Percentiles rank a stretch among this genome's conserved stretches.
Evolutionary conservation across 768 basidiomycete genomes (phyloP).

Genomic region (Leccinum boreale): DNA sequence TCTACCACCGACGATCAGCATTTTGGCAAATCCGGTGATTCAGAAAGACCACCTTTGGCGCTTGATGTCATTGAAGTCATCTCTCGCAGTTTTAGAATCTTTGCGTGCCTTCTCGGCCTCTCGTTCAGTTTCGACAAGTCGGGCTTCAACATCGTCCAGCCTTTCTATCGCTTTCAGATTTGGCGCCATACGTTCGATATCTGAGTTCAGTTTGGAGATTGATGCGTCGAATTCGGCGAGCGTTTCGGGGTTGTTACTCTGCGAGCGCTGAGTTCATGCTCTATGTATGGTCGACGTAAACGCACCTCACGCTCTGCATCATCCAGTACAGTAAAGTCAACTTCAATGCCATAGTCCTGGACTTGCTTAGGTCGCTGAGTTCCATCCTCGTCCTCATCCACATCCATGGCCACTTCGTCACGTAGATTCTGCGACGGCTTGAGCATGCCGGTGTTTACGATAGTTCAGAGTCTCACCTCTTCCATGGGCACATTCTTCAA

Average conservation of each 20-base stretch:
- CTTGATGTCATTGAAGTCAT: conserved; percentile 87
- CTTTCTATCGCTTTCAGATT: conserved; percentile 96
- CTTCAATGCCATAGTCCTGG: conserved; percentile 84
- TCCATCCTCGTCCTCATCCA: conserved; percentile 84
- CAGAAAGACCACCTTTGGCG: conserved; percentile 56
- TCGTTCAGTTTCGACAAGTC: conserved; percentile 83
- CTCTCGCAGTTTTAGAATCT: conserved; percentile 86
- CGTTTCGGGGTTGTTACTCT: conserved; percentile 62
- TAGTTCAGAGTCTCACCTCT: conserved; percentile 55
- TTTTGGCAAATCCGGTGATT: not conserved
- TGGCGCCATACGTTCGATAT: conserved; percentile 92
- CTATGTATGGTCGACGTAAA: not conserved
- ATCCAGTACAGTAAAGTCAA: conserved; percentile 73
- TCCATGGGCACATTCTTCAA: conserved; percentile 91
- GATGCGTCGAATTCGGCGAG: conserved; percentile 72
- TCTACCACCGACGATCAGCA: conserved; percentile 26
- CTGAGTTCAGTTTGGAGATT: conserved; percentile 64
- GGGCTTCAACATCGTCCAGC: conserved; percentile 79
- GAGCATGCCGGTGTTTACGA: not conserved
- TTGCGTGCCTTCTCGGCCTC: conserved; percentile 92
- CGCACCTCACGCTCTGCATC: conserved; percentile 74
- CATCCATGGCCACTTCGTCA: conserved; percentile 87
- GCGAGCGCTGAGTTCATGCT: conserved; percentile 1
- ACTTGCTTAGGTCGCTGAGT: conserved; percentile 70
- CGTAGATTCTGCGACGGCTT: conserved; percentile 59